Evolutionary conservation across 2,329 filamentous ascomycete genomes (phyloP), one percentile per base, ranked within the genome.

Genomic region (Cercospora janseana): DNA sequence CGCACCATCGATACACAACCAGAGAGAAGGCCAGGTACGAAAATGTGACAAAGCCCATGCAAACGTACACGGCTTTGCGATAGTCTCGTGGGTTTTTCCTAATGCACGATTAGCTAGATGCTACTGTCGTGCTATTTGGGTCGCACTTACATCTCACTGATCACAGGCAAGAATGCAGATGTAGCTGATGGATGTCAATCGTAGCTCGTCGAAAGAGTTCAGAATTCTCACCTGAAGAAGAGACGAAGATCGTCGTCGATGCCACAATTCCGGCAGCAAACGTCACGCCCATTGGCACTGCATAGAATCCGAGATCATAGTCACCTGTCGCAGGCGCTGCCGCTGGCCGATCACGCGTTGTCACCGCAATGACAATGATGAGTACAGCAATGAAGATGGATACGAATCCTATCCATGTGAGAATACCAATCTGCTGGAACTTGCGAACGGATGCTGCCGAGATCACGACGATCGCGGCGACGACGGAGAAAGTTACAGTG

Each of bases 1-100:
- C 82, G 57, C 80, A 82, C 70, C 73, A 84, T 35, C 73, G 71
- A 66, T 85, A 85, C 4, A 84, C 77, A 2, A 83, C 79, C 12
- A 84, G 69, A 32, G 74, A 75, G 61, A 83, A 81, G 24, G 75
- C 73, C 8, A 83, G 70, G 60, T 85, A 85, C 0, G 76, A 75
- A 0, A 75, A 72, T 0, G 76, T 78, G 4, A 82, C 79, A 44
- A 84, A 65, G 12, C 66, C 70, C 79, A 82, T 82, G 65, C 78
- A 81, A 10, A 76, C 65, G 60, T 76, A 82, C 0, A 85, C 70
- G 0, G 82, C 76, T 63, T 83, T 83, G 52, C 74, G 75, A 64
- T 79, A 85, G 57, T 83, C 79, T 15, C 70, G 71, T 0, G 82
- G 81, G 23, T 74, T 72, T 32, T 70, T 72, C 43, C 44, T 47